Base-by-base conservation (phyloP, 2,329 filamentous ascomycete genomes). In the Capronia americana region DNA sequence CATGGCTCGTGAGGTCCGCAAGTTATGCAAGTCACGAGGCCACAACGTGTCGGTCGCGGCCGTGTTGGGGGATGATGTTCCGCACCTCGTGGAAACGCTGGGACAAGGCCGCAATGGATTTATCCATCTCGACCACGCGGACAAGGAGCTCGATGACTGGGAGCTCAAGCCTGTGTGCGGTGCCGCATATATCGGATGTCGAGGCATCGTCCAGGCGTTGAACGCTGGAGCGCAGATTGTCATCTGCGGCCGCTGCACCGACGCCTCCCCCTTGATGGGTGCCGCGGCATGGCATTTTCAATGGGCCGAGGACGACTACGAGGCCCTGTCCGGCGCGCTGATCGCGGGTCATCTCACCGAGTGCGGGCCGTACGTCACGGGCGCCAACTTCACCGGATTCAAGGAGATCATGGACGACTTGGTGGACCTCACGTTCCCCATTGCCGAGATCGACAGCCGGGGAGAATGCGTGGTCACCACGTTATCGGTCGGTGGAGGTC, bases 401-500 rank as follows among this genome's bases (percentile, higher is more conserved):
- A 78, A 81, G 75, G 2, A 65, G 80, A 1, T 78, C 81, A 1
- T 74, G 82, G 20, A 72, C 80, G 59, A 79, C 79, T 51, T 77
- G 81, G 63, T 66, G 1, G 63, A 66, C 23, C 14, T 66, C 23
- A 30, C 51, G 0, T 82, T 83, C 57, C 82, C 81, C 1, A 83
- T 86, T 59, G 82, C 80, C 0, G 83, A 86, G 65, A 77, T 86
- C 28, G 77, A 75, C 5, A 70, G 24, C 0, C 77, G 81, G 66
- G 84, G 84, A 0, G 75, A 74, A 0, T 83, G 79, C 51, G 73
- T 83, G 6, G 77, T 85, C 28, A 82, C 81, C 1, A 85, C 83
- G 64, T 80, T 82, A 53, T 74, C 78, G 4, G 71, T 69, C 0
- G 78, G 77, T 7, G 78, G 79, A 12, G 82, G 81, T 0, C 74